Evolutionary conservation across 306 rosid genomes (phyloP), one percentile per base, ranked within the genome.

Genomic region (Cucurbita ficifolia): DNA sequence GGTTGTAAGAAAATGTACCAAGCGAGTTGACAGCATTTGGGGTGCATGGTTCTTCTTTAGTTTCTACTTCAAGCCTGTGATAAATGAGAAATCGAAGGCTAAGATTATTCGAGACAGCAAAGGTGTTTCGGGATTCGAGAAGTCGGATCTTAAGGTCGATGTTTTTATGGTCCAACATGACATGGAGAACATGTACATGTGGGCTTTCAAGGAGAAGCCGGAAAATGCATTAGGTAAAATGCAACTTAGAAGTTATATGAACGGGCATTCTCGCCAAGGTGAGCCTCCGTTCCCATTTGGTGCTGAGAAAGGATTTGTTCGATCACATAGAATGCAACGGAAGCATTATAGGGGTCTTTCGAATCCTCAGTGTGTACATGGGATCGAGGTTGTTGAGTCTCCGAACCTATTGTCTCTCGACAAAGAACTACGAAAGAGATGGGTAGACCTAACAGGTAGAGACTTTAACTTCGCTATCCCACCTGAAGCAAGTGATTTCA

Each of bases 131-230:
- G 98, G 98, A 74, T 88, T 88, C 17, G 92, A 88, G 48, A 92
- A 90, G 70, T 81, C 96, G 33, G 98, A 92, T 83, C 96, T 93
- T 57, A 93, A 88, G 86, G 87, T 90, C 0, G 96, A 93, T 77
- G 88, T 90, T 70, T 93, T 93, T 76, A 84, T 93, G 94, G 98
- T 93, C 57, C 98, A 93, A 64, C 98, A 93, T 57, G 98, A 93
- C 86, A 88, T 93, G 98, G 98, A 93, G 76, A 93, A 93, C 74
- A 88, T 93, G 98, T 93, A 93, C 82, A 93, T 93, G 98, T 93
- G 98, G 98, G 97, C 89, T 77, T 93, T 93, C 85, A 93, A 93
- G 92, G 96, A 88, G 78, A 85, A 92, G 77, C 98, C 98, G 0
- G 97, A 88, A 58, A 93, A 93, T 80, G 96, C 98, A 0, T 74